These are phyloP conservation scores for Fagus sylvatica DNA, from an alignment of 306 rosid genomes.

Conservation along the genomic window DNA sequence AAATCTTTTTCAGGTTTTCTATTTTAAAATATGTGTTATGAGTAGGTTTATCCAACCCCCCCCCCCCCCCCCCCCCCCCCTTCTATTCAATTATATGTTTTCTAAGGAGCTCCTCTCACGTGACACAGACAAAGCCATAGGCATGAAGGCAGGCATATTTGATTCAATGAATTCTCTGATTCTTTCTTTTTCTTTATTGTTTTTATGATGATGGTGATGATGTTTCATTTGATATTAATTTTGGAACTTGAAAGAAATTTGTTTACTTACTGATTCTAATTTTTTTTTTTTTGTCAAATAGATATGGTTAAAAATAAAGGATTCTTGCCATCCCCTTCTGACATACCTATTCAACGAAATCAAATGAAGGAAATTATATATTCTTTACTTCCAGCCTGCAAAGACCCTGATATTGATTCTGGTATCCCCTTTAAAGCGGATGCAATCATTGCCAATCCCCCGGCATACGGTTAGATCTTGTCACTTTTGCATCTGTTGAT, in stretches of 20 bases:
- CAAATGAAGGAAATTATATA: conserved; percentile 89
- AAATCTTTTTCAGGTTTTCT: background rate
- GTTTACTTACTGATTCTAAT: background rate
- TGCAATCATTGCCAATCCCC: conserved; percentile 97
- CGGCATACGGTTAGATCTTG: conserved; percentile 79
- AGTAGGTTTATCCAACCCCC: background rate
- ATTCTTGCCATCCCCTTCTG: conserved; percentile 98
- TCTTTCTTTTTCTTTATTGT: background rate
- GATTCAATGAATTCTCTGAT: background rate
- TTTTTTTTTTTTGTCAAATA: conserved; percentile 34
- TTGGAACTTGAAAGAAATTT: conserved; percentile 3
- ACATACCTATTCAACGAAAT: conserved; percentile 84
- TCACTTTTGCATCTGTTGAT: conserved; percentile 18
- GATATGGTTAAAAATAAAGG: conserved; percentile 99
- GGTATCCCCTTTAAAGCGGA: conserved; percentile 78
- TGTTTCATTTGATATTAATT: conserved; percentile 9
- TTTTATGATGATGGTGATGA: background rate
- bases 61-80: background rate
- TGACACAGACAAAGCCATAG: background rate
- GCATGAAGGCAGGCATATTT: background rate
- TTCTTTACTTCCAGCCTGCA: conserved; percentile 89
- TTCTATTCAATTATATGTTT: background rate
- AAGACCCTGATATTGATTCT: conserved; percentile 85
- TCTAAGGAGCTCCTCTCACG: background rate
- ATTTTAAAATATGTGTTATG: background rate